Percentiles rank a stretch among this genome's conserved stretches.
Conservation (phyloP, 495 filamentous ascomycete species). For the Cairneyella variabilis region DNA sequence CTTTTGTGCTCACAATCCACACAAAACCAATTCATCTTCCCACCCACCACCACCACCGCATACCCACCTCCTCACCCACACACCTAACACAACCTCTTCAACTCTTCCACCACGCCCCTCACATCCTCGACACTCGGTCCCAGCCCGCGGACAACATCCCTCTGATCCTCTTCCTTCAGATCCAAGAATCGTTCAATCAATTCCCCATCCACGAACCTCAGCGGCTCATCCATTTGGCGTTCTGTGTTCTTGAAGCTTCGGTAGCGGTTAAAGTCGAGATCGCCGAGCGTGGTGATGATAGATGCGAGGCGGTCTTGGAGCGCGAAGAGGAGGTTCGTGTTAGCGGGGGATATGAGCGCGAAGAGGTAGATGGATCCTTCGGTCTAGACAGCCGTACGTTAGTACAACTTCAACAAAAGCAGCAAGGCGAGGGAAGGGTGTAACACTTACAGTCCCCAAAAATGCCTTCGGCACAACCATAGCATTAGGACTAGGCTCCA, state of each 20-base stretch:
- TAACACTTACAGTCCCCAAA: conserved; percentile 73
- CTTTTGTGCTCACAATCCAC: no score
- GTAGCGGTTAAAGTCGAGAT: conserved; percentile 72
- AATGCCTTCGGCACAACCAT: conserved; percentile 80
- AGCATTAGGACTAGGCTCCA: conserved; percentile 54
- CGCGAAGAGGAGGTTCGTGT: conserved; percentile 76
- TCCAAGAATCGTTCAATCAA: conserved; percentile 83
- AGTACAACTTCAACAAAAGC: no score
- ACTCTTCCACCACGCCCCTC: conserved; percentile 65
- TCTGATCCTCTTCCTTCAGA: conserved; percentile 56
- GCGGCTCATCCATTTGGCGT: conserved; percentile 69
- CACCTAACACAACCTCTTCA: conserved; percentile 63
- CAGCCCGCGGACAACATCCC: conserved; percentile 58
- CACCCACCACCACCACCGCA: not conserved
- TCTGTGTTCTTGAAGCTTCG: conserved; percentile 72
- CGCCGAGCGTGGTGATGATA: conserved; percentile 23
- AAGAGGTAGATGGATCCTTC: conserved; percentile 93
- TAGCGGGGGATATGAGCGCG: conserved; percentile 62
- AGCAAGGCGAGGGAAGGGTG: not conserved
- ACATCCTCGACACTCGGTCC: conserved; percentile 68
- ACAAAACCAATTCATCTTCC: not conserved
- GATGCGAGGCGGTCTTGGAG: conserved; percentile 64
- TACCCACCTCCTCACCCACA: not conserved
- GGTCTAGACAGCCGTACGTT: no score
- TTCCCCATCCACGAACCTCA: conserved; percentile 89